A percentile compares a stretch with the other conserved stretches of the same genome.
Evolutionary conservation across 73 alveolate species (phyloP).

Genomic region (Tetrahymena thermophila): DNA sequence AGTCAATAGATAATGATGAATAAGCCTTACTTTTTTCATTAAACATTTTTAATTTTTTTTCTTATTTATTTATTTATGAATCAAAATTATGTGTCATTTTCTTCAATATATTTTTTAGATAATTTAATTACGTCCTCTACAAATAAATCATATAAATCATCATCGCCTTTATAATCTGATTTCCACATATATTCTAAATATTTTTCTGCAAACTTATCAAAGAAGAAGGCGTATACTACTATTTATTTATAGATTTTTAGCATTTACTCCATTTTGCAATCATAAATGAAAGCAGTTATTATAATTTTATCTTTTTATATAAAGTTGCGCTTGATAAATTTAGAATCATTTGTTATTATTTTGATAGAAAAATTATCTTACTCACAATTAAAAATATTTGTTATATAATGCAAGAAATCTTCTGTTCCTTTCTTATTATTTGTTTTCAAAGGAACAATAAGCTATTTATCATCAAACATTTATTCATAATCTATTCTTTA

Average conservation of each 20-base stretch:
- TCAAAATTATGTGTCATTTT: neutral
- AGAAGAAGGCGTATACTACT: neutral
- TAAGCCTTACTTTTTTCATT: too few relatives aligned
- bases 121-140: neutral
- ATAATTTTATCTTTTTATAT: neutral
- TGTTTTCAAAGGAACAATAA: neutral
- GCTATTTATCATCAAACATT: neutral
- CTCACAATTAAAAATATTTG: neutral
- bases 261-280: too few relatives aligned
- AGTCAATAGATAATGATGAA: too few relatives aligned
- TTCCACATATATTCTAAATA: neutral
- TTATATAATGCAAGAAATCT: neutral
- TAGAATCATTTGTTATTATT: neutral
- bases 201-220: neutral
- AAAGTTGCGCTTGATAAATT: neutral
- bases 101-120: neutral
- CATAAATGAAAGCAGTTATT: neutral
- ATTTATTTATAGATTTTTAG: neutral
- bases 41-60: too few relatives aligned
- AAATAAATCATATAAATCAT: neutral
- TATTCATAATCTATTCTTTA: too few relatives aligned
- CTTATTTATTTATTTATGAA: too few relatives aligned
- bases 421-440: neutral
- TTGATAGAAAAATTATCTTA: neutral
- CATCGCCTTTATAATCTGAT: neutral